phyloP scores from a whole-genome alignment of 371 early-diverging fungal genomes.

The Mortierella sp. region DNA sequence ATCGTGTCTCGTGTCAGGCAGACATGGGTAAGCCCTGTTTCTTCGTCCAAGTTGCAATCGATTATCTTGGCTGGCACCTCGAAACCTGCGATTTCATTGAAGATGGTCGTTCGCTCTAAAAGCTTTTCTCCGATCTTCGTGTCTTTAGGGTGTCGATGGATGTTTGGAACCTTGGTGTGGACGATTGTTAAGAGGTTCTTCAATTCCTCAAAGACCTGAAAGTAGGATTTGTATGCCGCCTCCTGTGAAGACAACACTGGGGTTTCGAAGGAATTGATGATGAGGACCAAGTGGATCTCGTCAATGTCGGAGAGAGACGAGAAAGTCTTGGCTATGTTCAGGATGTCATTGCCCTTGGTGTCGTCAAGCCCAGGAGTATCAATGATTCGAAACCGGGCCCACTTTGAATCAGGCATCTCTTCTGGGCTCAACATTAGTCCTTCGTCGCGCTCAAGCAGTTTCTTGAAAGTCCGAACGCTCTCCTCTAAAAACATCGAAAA shows the following conservation, averaged over 20 bases:
- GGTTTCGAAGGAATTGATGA: neutral
- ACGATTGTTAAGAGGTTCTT: neutral
- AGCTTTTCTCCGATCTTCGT: neutral
- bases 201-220: neutral
- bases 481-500: neutral
- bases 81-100: neutral
- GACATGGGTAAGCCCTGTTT: neutral
- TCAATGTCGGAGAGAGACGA: neutral
- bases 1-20: neutral
- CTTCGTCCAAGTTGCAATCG: too few species aligned
- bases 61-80: too few species aligned
- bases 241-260: neutral
- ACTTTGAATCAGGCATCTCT: neutral
- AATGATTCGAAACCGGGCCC: neutral
- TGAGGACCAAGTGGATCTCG: constrained; percentile 5
- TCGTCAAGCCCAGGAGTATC: constrained; percentile 10
- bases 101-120: neutral
- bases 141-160: neutral
- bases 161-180: neutral
- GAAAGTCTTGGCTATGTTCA: neutral
- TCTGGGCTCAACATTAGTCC: neutral
- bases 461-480: neutral
- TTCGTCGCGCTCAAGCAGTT: neutral
- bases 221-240: neutral
- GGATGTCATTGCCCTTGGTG: constrained; percentile 1